Evolutionary conservation across 495 filamentous ascomycete genomes (phyloP), one percentile per base, ranked within the genome.

Genomic region (Penicillium malachiteum): DNA sequence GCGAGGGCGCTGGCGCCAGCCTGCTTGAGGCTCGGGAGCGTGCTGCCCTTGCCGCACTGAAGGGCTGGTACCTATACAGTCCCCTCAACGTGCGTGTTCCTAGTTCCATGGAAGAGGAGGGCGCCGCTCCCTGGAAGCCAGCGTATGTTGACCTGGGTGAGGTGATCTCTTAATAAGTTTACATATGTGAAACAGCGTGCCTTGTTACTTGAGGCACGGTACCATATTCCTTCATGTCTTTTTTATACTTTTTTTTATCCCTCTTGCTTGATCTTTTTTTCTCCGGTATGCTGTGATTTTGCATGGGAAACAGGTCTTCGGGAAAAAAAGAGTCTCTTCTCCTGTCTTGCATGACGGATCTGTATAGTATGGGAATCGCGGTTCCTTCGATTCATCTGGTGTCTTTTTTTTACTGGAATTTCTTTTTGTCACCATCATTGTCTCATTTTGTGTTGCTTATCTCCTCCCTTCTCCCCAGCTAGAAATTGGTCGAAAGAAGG

Each of bases 41-140:
- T 64, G 94, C 94, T 12, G 82, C 91, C 39, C 88, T 93, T 44
- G 83, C 87, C 48, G 84, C 93, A 14, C 75, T 98, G 60, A 96
- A 96, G 78, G 79, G 83, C 14, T 98, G 95, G 95, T 98, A 97
- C 72, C 77, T 97, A 53, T 98, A 98, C 72, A 89, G 84, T 69
- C 94, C 94, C 10, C 54, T 83, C 42, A 73, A 84, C 48, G 83
- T 85, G 12, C 78, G 81, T 38, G 78, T 96, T 45, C 94, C 94
- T 26, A 95, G 89, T 71, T 86, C 91, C 43, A 89, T 86, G 71
- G 87, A 95, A 60, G 84, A 78, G 39, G 73, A 81, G 55, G 77
- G 74, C n/a, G 80, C 79, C 54, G 73, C 70, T 50, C 76, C 78
- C 11, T 97, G 91, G 87, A 87, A 85, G 70, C 88, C 92, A n/a